These are phyloP conservation scores for Dentipellis fragilis DNA, from an alignment of 768 basidiomycete genomes.

Conservation along the genomic window DNA sequence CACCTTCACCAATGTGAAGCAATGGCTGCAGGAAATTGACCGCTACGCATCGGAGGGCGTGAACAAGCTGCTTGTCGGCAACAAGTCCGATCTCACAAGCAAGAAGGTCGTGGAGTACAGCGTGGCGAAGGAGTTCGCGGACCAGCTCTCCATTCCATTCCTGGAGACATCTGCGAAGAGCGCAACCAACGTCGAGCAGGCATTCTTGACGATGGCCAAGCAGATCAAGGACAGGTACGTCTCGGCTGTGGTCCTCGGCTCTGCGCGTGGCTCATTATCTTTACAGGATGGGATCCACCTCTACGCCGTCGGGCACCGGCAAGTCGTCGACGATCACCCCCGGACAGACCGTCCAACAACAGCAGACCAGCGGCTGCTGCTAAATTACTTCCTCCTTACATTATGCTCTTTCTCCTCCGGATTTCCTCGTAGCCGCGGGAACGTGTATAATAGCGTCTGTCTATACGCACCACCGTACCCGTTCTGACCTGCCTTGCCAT, in stretches of 20 bases:
- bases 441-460: background rate
- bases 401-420: background rate
- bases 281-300: constrained; percentile 73
- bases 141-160: constrained; percentile 90
- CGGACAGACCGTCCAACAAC: constrained; percentile 75
- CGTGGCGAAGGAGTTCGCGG: constrained; percentile 91
- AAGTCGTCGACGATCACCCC: constrained; percentile 81
- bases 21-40: constrained; percentile 90
- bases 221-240: constrained; percentile 85
- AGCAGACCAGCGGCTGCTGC: constrained; percentile 70
- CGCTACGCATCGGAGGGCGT: constrained; percentile 97
- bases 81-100: constrained; percentile 96
- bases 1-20: constrained; percentile 91
- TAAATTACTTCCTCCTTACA: constrained; percentile 26
- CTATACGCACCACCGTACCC: background rate
- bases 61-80: constrained; percentile 96
- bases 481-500: no score
- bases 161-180: constrained; percentile 99
- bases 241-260: background rate
- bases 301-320: constrained; percentile 61
- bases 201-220: constrained; percentile 98
- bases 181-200: constrained; percentile 97
- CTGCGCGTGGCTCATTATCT: background rate
- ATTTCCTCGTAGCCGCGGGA: no score
- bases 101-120: constrained; percentile 93